Percentiles rank a stretch among this genome's conserved stretches.
phyloP scores from a whole-genome alignment of 345 rosid species.

The Boechera retrofracta region DNA sequence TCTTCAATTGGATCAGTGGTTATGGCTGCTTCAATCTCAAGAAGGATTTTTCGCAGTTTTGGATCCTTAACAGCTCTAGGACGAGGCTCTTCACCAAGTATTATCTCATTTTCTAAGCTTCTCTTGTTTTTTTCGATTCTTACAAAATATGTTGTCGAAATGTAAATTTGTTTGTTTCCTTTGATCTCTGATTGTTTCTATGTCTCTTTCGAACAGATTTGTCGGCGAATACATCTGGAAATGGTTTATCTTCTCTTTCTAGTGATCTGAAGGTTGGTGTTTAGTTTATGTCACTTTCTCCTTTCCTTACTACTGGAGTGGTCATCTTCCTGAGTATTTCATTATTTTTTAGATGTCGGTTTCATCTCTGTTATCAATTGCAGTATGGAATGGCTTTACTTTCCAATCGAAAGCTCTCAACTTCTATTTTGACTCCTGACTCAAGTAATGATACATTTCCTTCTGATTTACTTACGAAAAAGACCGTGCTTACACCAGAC shows the following conservation, averaged over 20 bases:
- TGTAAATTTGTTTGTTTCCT: conserved; percentile 1
- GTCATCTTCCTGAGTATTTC: not conserved
- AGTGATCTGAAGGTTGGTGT: conserved; percentile 30
- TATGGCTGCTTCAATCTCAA: conserved; percentile 58
- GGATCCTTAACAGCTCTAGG: conserved; percentile 45
- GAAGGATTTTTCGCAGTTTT: conserved; percentile 47
- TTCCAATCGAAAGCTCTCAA: conserved; percentile 55
- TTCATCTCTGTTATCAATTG: conserved; percentile 29
- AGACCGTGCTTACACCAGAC: conserved; percentile 54
- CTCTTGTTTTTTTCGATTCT: conserved; percentile 14
- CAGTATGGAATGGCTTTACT: conserved; percentile 54
- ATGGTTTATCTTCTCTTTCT: conserved; percentile 34
- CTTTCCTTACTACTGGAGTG: not conserved
- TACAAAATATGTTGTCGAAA: conserved; percentile 23
- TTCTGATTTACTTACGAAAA: conserved; percentile 61
- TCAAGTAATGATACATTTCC: conserved; percentile 63
- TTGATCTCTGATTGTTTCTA: conserved; percentile 14
- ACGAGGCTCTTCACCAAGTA: conserved; percentile 23
- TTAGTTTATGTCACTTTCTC: conserved; percentile 17
- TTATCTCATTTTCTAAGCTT: not conserved
- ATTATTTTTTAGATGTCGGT: not conserved
- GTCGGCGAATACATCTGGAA: conserved; percentile 25
- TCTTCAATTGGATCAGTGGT: conserved; percentile 10
- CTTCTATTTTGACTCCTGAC: conserved; percentile 59
- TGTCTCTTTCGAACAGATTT: conserved; percentile 27